phyloP scores from a whole-genome alignment of 495 filamentous ascomycete species.

The Glutinoglossum americanum region DNA sequence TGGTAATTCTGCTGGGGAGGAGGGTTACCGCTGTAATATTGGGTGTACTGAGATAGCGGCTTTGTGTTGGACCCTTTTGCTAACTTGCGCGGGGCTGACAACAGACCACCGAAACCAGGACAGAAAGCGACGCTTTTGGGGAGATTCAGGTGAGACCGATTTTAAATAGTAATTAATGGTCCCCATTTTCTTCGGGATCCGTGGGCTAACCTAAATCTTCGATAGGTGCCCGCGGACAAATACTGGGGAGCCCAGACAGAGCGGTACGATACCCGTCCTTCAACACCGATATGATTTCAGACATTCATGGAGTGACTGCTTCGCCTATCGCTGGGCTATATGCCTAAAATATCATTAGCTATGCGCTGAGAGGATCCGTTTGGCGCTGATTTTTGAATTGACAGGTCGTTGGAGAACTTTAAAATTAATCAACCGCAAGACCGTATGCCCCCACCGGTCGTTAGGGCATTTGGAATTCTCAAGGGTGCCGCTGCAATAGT shows the following conservation, averaged over 20 bases:
- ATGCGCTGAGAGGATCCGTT: neutral
- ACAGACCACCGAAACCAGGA: constrained; percentile 20
- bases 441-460: constrained; percentile 84
- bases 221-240: constrained; percentile 67
- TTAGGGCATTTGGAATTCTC: constrained; percentile 87
- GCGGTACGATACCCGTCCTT: constrained; percentile 27
- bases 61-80: neutral
- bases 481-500: constrained; percentile 93
- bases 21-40: neutral
- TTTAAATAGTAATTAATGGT: no score
- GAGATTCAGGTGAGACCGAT: constrained; percentile 40
- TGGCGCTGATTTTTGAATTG: neutral
- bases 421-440: constrained; percentile 97
- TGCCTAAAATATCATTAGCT: no score
- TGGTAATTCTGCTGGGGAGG: neutral
- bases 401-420: constrained; percentile 80
- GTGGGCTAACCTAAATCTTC: neutral
- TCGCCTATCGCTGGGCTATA: neutral
- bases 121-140: constrained; percentile 92
- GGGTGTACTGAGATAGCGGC: neutral
- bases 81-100: neutral
- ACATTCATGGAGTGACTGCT: neutral
- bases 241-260: constrained; percentile 99
- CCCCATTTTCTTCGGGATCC: neutral
- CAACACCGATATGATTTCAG: neutral